Evolutionary conservation across 495 filamentous ascomycete genomes (phyloP).

Genomic region (Hyphodiscus hymeniophilus): DNA sequence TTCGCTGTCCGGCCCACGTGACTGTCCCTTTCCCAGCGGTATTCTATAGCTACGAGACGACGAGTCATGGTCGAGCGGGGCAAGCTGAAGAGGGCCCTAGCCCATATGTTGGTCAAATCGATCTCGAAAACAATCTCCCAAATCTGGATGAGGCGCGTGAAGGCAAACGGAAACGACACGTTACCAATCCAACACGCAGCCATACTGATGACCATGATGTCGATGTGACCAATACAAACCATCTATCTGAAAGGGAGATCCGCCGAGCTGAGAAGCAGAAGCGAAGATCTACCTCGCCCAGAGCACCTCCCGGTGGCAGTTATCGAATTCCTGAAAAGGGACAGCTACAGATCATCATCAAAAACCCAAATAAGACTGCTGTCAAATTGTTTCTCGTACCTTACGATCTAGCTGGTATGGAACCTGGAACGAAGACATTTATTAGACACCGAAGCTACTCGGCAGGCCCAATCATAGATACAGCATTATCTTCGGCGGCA

Average conservation of each 20-base stretch:
- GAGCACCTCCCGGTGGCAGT: conserved; percentile 69
- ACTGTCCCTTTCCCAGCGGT: conserved; percentile 92
- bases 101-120: conserved; percentile 91
- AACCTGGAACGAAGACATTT: conserved; percentile 90
- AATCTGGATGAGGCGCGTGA: conserved; percentile 27
- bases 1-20: conserved; percentile 86
- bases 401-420: conserved; percentile 94
- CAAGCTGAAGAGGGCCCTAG: conserved; percentile 76
- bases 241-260: conserved; percentile 28
- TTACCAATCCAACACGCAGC: conserved; percentile 5
- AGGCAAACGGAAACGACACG: conserved; percentile 14
- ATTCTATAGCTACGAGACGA: conserved; percentile 83
- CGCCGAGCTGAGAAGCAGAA: conserved; percentile 40
- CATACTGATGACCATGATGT: conserved; percentile 16
- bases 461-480: conserved; percentile 64
- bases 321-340: conserved; percentile 95
- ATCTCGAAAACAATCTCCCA: conserved; percentile 71
- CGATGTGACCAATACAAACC: conserved; percentile 21
- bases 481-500: conserved; percentile 15
- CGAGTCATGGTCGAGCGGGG: conserved; percentile 48
- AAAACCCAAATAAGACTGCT: conserved; percentile 93
- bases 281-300: conserved; percentile 59
- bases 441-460: conserved; percentile 93
- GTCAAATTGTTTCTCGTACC: conserved; percentile 93
- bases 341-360: conserved; percentile 94